Conservation (phyloP, 2,329 filamentous ascomycete genomes). For the Lasiodiplodia citricola region DNA sequence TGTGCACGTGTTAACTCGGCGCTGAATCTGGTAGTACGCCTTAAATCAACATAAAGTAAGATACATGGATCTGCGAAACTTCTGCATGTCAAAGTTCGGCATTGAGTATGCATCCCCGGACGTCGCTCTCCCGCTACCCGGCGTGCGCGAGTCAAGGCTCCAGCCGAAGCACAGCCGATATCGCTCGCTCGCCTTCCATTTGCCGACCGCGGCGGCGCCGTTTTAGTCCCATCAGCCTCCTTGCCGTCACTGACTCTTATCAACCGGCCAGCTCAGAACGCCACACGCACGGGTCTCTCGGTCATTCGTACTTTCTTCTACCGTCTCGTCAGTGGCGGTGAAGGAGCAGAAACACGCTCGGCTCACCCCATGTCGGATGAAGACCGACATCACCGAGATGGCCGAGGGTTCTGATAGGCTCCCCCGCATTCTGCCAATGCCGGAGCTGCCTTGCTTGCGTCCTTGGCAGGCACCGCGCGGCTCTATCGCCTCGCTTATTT, state of each 20-base stretch:
- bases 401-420: slow-evolving; percentile 13
- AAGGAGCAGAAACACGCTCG: background rate
- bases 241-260: background rate
- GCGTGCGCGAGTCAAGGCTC: background rate
- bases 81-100: background rate
- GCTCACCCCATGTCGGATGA: background rate
- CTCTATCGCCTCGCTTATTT: slow-evolving; percentile 7
- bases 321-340: slow-evolving; percentile 2
- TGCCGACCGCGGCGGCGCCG: background rate
- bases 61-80: too few species aligned
- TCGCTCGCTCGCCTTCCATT: background rate
- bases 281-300: background rate
- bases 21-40: too few species aligned
- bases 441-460: background rate
- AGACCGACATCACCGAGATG: slow-evolving; percentile 17
- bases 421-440: background rate
- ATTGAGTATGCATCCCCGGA: background rate
- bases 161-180: background rate
- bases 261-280: background rate
- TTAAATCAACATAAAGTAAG: too few species aligned
- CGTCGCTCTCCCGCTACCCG: background rate
- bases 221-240: background rate
- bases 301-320: background rate
- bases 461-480: slow-evolving; percentile 18
- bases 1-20: too few species aligned